phyloP scores from a whole-genome alignment of 2,329 filamentous ascomycete species.

The Trichoderma harzianum region DNA sequence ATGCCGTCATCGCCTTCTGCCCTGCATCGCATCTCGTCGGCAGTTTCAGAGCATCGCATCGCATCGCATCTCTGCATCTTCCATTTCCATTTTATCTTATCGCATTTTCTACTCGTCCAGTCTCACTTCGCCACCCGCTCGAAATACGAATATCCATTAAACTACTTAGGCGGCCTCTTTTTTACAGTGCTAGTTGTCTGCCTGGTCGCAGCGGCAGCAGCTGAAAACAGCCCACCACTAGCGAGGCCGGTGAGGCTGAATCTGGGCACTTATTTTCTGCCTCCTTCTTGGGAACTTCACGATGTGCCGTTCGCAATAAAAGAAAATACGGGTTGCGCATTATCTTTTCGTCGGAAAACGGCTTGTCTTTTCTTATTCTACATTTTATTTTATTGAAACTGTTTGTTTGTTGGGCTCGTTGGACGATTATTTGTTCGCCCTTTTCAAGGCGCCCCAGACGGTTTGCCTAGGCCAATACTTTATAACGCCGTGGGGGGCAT shows the following conservation, averaged over 20 bases:
- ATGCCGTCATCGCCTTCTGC: not conserved
- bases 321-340: not conserved
- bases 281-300: not conserved
- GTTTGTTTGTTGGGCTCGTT: not conserved
- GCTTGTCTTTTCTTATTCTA: not conserved
- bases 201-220: not conserved
- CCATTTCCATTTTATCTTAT: not conserved
- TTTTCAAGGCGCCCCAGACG: not conserved
- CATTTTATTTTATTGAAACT: not conserved
- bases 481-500: not conserved
- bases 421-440: not conserved
- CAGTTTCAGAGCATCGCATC: not conserved
- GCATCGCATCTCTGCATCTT: not conserved
- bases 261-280: not conserved
- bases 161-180: not conserved
- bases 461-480: not conserved
- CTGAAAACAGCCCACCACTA: not conserved
- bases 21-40: not conserved
- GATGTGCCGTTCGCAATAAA: not conserved
- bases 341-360: not conserved
- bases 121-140: not conserved
- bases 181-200: not conserved
- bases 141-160: not conserved
- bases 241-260: not conserved
- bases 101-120: not conserved